Percentiles rank a stretch among this genome's conserved stretches.
Conservation (phyloP, 2,329 filamentous ascomycete species). For the Xylariaceae sp. region DNA sequence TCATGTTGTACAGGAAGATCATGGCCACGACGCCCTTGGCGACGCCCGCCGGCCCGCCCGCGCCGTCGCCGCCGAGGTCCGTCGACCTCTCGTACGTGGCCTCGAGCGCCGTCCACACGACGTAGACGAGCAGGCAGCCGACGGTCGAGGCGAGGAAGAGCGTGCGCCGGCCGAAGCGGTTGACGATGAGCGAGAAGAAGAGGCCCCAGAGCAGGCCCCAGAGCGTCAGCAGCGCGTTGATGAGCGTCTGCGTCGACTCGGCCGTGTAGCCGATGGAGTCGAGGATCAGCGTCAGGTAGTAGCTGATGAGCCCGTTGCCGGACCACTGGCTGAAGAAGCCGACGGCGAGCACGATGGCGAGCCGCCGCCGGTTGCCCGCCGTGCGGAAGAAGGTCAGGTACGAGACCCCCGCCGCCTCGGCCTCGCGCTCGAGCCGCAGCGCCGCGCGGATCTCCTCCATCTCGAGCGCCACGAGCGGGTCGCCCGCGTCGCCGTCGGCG, state of each 20-base stretch:
- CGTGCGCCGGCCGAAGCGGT: constrained; percentile 13
- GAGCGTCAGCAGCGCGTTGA: constrained; percentile 35
- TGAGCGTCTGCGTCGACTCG: constrained; percentile 27
- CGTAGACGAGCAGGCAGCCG: constrained; percentile 11
- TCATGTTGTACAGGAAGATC: constrained; percentile 27
- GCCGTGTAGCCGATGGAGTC: constrained; percentile 28
- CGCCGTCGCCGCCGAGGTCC: constrained; percentile 10
- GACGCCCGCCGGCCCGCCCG: constrained; percentile 9
- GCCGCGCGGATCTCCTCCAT: constrained; percentile 38
- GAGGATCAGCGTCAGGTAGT: constrained; percentile 28
- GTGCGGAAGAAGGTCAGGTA: background rate
- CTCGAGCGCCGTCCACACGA: constrained; percentile 11
- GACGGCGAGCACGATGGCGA: constrained; percentile 9
- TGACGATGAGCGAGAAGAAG: constrained; percentile 31
- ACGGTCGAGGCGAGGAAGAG: constrained; percentile 18
- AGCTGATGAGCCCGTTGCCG: constrained; percentile 27
- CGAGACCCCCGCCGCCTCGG: background rate
- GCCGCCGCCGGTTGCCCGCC: constrained; percentile 11
- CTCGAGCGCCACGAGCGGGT: constrained; percentile 38
- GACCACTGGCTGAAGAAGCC: constrained; percentile 20
- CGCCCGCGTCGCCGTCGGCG: constrained; percentile 3
- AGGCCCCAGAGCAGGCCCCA: constrained; percentile 41
- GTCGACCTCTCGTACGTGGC: constrained; percentile 24
- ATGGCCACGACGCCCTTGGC: constrained; percentile 22
- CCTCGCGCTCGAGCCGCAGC: constrained; percentile 29